phyloP scores from a whole-genome alignment of 345 rosid genomes.

The Raphanus sativus region DNA sequence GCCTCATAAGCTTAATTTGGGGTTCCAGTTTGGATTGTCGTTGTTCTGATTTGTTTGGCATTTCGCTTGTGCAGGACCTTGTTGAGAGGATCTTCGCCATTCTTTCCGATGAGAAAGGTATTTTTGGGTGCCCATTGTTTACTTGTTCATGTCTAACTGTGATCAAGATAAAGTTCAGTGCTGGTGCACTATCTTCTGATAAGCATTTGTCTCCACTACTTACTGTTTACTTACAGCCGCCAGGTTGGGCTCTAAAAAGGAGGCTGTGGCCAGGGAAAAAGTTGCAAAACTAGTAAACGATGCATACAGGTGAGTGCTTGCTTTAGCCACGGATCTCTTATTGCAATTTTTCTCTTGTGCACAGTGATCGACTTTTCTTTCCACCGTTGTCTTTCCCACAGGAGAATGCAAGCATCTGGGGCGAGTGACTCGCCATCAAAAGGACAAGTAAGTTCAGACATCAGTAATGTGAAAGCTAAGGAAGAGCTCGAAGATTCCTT shows the following conservation, averaged over 20 bases:
- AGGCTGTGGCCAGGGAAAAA: slow-evolving; percentile 65
- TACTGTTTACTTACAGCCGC: slow-evolving; percentile 44
- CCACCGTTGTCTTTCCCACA: slow-evolving; percentile 35
- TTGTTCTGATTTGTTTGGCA: background rate
- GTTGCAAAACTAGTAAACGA: slow-evolving; percentile 85
- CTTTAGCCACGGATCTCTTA: slow-evolving; percentile 1
- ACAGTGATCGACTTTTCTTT: slow-evolving; percentile 12
- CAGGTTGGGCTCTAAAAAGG: slow-evolving; percentile 71
- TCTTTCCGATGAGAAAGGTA: slow-evolving; percentile 80
- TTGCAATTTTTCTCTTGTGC: slow-evolving; percentile 8
- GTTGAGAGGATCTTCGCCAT: slow-evolving; percentile 68
- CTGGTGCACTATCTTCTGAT: slow-evolving; percentile 13
- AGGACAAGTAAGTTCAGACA: slow-evolving; percentile 62
- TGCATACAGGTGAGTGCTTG: slow-evolving; percentile 61
- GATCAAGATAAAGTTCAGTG: background rate
- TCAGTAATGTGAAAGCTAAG: slow-evolving; percentile 57
- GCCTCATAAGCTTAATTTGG: background rate
- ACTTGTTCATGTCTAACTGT: slow-evolving; percentile 10
- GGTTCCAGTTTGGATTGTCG: background rate
- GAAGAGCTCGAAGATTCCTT: slow-evolving; percentile 58
- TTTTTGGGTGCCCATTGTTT: background rate
- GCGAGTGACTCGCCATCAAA: slow-evolving; percentile 75
- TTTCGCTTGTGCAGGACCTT: slow-evolving; percentile 62
- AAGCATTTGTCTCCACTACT: slow-evolving; percentile 2
- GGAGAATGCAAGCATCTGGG: slow-evolving; percentile 89